Evolutionary conservation across 2,329 filamentous ascomycete genomes (phyloP), one percentile per base, ranked within the genome.

Genomic region (Pseudofabraea citricarpa): DNA sequence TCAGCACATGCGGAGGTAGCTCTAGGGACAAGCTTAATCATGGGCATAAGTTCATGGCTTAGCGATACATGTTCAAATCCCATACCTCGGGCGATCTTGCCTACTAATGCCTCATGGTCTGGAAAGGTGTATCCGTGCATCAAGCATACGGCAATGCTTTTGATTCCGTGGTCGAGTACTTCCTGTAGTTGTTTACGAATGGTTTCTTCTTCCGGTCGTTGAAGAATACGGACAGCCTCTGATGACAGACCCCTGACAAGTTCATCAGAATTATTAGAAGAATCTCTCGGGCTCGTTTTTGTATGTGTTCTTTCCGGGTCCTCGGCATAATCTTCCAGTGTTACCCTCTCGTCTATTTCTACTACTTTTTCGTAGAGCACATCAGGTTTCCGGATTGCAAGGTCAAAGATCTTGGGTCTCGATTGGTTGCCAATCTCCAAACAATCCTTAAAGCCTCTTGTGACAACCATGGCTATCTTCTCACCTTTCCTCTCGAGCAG

Each of bases 121-220:
- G 89, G 89, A 58, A 88, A 96, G 0, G 89, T 95, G 60, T 95
- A 96, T 4, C 85, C 86, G 60, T 96, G 90, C 82, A 95, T 90
- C 46, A 96, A 68, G 56, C 88, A 94, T 2, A 96, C 88, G 3
- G 90, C 90, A 53, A 96, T 83, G 60, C 87, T 94, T 49, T 76
- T 75, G 54, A 94, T 83, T 0, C 87, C 87, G 23, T 73, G 69
- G 48, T 85, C 77, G 49, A 79, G 86, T 3, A 95, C 71, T 5
- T 73, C 71, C 60, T 87, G 73, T 35, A 90, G 63, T 56, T 87
- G 77, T 10, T 69, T 61, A 47, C 73, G 66, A 49, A 87, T 80
- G 19, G 64, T 67, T 4, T 69, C 65, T 50, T 78, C 73, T 16
- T 76, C 70, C 0, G 85, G 84, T 40, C 80, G 66, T 54, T 74